phyloP scores from a whole-genome alignment of 2,329 filamentous ascomycete species.

The Hymenoscyphus occultus region DNA sequence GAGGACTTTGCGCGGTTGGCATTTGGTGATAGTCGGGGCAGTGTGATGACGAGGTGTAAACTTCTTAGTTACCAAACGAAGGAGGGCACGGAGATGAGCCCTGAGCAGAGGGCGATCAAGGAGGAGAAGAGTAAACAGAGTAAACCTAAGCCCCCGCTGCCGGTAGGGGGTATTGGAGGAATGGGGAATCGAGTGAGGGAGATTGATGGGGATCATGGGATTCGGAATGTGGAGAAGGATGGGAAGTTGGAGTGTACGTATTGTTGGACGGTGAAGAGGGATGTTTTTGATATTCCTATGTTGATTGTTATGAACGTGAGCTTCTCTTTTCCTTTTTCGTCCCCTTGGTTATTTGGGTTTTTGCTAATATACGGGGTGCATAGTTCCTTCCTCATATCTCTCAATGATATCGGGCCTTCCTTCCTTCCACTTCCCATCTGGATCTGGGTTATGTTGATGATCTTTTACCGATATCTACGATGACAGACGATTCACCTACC shows the following conservation, averaged over 20 bases:
- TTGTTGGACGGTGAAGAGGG: conserved; percentile 94
- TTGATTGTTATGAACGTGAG: conserved; percentile 97
- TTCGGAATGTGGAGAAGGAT: conserved; percentile 75
- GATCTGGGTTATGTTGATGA: too few species aligned
- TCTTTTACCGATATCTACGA: too few species aligned
- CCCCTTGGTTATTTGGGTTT: not conserved
- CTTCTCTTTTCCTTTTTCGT: conserved; percentile 29
- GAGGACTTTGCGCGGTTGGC: conserved; percentile 92
- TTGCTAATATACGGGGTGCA: not conserved
- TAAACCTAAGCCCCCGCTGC: conserved; percentile 2
- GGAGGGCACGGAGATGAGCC: conserved; percentile 43
- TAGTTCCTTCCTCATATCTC: conserved; percentile 4
- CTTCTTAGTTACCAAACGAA: conserved; percentile 86
- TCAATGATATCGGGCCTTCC: not conserved
- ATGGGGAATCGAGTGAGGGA: conserved; percentile 57
- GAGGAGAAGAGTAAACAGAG: conserved; percentile 20
- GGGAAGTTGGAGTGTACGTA: conserved; percentile 94
- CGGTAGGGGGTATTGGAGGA: conserved; percentile 27
- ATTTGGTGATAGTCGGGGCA: conserved; percentile 85
- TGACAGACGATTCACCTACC: too few species aligned
- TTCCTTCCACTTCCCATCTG: not conserved
- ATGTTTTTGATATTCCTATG: conserved; percentile 98
- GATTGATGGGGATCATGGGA: conserved; percentile 72
- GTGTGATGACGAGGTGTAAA: conserved; percentile 78
- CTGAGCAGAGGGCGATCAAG: conserved; percentile 21